Conservation (phyloP, 495 filamentous ascomycete genomes). For the Tuber borchii region DNA sequence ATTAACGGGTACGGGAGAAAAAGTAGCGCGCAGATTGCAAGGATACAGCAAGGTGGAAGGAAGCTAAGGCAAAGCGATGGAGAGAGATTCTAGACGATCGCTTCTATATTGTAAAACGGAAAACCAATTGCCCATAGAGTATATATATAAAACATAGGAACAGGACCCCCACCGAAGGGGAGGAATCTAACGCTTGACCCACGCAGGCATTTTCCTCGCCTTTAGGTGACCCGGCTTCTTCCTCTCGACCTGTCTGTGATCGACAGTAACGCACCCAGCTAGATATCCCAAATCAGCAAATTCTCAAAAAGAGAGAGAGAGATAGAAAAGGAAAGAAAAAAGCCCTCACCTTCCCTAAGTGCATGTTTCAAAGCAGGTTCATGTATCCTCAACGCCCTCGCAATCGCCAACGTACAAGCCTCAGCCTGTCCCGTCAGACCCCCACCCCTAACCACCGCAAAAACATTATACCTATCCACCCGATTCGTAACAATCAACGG, state of each 20-base stretch:
- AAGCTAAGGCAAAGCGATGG: neutral
- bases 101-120: neutral
- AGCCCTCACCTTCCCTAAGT: constrained; percentile 88
- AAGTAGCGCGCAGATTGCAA: constrained; percentile 7
- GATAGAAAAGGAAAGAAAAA: constrained; percentile 45
- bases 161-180: constrained; percentile 14
- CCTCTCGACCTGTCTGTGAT: constrained; percentile 86
- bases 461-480: constrained; percentile 95
- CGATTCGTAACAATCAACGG: constrained; percentile 67
- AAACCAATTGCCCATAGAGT: neutral
- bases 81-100: neutral
- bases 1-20: neutral
- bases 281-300: constrained; percentile 40
- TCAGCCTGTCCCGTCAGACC: constrained; percentile 94
- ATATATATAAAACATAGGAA: constrained; percentile 11
- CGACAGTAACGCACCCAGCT: constrained; percentile 90
- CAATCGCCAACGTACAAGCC: constrained; percentile 85
- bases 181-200: constrained; percentile 66
- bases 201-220: constrained; percentile 95
- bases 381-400: constrained; percentile 78
- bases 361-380: constrained; percentile 84
- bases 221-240: constrained; percentile 97
- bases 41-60: constrained; percentile 9
- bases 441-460: constrained; percentile 72
- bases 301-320: constrained; percentile 27